phyloP scores from a whole-genome alignment of 2,329 filamentous ascomycete species.

The Xylaria sp. region DNA sequence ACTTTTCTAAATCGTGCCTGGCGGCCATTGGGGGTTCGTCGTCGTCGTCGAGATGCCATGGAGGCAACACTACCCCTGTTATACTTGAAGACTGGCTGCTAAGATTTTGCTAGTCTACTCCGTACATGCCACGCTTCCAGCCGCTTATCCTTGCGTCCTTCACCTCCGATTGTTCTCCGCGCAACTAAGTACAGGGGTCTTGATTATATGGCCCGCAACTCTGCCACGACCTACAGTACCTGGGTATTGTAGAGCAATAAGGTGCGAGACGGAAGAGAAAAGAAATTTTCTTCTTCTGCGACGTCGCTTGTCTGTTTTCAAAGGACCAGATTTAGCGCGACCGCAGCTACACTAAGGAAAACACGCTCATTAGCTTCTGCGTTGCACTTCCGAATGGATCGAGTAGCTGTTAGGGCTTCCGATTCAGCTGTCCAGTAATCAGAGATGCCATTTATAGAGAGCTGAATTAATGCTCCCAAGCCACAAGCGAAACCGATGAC shows the following conservation, averaged over 20 bases:
- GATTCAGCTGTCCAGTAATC: background rate
- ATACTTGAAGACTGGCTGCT: too few species aligned
- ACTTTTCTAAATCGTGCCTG: background rate
- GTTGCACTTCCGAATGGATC: background rate
- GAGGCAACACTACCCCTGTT: background rate
- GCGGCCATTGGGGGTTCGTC: background rate
- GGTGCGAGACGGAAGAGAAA: background rate
- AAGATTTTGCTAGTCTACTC: too few species aligned
- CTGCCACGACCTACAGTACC: constrained; percentile 21
- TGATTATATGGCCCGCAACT: constrained; percentile 23
- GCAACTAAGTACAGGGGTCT: constrained; percentile 14
- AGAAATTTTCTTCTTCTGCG: constrained; percentile 1
- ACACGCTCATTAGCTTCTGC: background rate
- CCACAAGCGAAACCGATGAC: background rate
- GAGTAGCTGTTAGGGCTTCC: background rate
- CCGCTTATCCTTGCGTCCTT: background rate
- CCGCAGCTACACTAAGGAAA: background rate
- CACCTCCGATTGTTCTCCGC: constrained; percentile 15
- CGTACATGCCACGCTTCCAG: background rate
- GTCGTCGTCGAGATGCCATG: background rate
- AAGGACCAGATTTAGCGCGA: background rate
- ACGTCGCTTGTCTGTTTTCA: background rate
- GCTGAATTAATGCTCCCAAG: background rate
- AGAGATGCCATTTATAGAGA: background rate
- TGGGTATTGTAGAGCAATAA: background rate